phyloP scores from a whole-genome alignment of 139 green algal genomes.

The Chlorella sp. region DNA sequence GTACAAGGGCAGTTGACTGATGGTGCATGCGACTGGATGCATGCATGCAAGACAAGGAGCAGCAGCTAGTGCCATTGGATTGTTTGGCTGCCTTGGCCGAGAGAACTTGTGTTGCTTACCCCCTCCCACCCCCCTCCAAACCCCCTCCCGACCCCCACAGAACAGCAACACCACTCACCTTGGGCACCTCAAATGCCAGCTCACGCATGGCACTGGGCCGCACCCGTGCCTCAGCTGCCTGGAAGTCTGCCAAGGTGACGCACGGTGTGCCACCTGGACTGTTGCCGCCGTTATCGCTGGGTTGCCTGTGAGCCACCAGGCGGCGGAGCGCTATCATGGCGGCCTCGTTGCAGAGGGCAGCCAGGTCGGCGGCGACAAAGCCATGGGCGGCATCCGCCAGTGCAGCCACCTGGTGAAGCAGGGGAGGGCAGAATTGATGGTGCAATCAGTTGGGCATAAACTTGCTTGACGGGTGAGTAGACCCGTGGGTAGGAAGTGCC shows the following conservation, averaged over 20 bases:
- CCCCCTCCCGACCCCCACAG: neutral
- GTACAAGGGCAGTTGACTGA: no score
- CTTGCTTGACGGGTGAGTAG: no score
- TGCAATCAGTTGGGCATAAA: no score
- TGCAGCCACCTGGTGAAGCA: constrained; percentile 22
- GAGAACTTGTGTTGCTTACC: neutral
- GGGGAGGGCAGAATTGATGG: neutral
- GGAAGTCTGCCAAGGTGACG: constrained; percentile 64
- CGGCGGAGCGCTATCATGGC: constrained; percentile 67
- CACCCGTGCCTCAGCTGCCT: constrained; percentile 34
- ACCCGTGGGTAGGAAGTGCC: neutral
- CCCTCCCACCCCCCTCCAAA: neutral
- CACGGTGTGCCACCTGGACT: neutral
- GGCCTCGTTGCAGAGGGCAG: constrained; percentile 66
- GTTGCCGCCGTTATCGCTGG: neutral
- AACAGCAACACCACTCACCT: constrained; percentile 10
- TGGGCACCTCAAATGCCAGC: constrained; percentile 51
- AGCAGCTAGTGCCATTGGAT: no score
- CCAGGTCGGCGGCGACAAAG: constrained; percentile 81
- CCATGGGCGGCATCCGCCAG: constrained; percentile 63
- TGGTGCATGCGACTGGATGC: neutral
- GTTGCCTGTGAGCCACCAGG: neutral
- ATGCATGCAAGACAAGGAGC: neutral
- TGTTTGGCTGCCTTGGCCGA: neutral
- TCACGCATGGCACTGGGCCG: constrained; percentile 58